Evolutionary conservation across 176 grass and related monocot species (phyloP).

Genomic region (Aegilops longissima): DNA sequence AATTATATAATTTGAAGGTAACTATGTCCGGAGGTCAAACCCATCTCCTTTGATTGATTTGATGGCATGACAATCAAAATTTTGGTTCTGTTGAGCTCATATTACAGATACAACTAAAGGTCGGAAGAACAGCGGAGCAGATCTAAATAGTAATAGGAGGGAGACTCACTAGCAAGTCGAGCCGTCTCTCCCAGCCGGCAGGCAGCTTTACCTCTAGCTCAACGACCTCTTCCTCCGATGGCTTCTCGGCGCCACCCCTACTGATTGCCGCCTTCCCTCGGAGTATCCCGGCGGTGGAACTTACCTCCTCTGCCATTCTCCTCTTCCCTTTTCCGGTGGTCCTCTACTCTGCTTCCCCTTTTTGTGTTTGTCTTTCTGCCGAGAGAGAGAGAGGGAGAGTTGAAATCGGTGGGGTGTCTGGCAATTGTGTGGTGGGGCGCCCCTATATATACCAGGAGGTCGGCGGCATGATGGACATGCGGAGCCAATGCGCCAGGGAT

Average conservation of each 20-base stretch:
- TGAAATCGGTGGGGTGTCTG: constrained; percentile 1
- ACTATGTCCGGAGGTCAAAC: no score
- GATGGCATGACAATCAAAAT: no score
- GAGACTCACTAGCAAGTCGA: constrained; percentile 44
- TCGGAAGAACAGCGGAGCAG: background rate
- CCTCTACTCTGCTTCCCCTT: background rate
- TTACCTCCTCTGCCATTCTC: constrained; percentile 45
- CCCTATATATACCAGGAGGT: constrained; percentile 26
- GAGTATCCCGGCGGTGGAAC: constrained; percentile 46
- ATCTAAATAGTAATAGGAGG: background rate
- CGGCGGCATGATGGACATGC: constrained; percentile 1
- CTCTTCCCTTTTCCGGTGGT: background rate
- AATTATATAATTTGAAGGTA: no score
- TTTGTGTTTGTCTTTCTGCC: background rate
- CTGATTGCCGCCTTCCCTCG: constrained; percentile 33
- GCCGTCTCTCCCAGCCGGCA: constrained; percentile 45
- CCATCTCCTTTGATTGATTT: no score
- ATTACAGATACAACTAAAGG: background rate
- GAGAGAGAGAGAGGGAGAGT: background rate
- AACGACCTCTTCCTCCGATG: constrained; percentile 42
- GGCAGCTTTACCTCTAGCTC: constrained; percentile 57
- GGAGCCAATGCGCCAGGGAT: constrained; percentile 18
- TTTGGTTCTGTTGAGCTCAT: no score
- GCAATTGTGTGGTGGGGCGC: background rate
- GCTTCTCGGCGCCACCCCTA: background rate